These are phyloP conservation scores for Pulveroboletus sp. DNA, from an alignment of 768 basidiomycete species.

Conservation along the genomic window DNA sequence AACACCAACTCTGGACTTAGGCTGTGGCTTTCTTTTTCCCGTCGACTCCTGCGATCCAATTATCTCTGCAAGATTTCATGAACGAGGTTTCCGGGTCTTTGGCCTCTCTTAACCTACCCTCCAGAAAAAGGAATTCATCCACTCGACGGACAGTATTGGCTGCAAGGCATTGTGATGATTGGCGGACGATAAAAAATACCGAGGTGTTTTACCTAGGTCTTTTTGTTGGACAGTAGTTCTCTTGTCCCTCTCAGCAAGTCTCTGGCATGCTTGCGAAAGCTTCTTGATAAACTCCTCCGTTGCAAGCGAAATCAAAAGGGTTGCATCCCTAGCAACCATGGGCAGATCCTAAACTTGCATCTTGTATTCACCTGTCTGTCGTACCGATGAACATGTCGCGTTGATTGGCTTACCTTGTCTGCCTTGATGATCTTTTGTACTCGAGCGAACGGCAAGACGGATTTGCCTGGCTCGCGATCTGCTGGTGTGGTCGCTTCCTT, in stretches of 20 bases:
- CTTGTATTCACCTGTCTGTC: background rate
- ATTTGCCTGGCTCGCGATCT: constrained; percentile 58
- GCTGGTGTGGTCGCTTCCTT: constrained; percentile 14
- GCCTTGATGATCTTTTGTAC: constrained; percentile 86
- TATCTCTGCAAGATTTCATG: constrained; percentile 42
- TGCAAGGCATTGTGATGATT: constrained; percentile 24
- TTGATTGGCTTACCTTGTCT: constrained; percentile 56
- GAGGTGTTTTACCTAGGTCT: constrained; percentile 67
- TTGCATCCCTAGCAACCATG: constrained; percentile 72
- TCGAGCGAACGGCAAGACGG: constrained; percentile 69
- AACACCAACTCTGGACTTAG: constrained; percentile 25
- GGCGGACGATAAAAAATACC: background rate
- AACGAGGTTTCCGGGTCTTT: background rate
- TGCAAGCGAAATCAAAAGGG: constrained; percentile 75
- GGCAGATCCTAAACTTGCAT: constrained; percentile 59
- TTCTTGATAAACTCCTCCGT: constrained; percentile 87
- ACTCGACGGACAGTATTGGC: constrained; percentile 61
- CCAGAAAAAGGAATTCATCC: constrained; percentile 77
- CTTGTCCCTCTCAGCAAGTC: constrained; percentile 67
- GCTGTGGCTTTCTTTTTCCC: constrained; percentile 40
- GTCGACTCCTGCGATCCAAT: constrained; percentile 52
- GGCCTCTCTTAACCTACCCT: constrained; percentile 45
- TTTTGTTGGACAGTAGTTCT: constrained; percentile 73
- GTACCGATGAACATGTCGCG: background rate
- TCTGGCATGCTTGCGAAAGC: constrained; percentile 68